phyloP scores from a whole-genome alignment of 2,329 filamentous ascomycete species.

The Dothidotthia symphoricarpi region DNA sequence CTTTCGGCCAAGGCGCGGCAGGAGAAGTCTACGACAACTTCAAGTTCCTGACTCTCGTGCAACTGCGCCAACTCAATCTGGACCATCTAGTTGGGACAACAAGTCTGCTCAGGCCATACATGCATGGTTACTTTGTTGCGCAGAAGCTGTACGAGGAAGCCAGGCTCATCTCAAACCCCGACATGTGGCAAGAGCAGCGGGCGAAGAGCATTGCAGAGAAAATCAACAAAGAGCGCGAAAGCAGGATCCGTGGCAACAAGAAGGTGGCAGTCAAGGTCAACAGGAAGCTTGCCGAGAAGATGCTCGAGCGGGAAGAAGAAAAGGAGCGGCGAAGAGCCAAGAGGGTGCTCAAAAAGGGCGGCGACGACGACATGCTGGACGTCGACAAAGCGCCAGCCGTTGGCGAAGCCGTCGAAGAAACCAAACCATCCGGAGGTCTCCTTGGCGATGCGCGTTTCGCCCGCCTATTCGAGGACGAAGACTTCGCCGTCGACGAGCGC shows the following conservation, averaged over 20 bases:
- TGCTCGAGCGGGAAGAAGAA: constrained; percentile 70
- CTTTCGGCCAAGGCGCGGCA: constrained; percentile 54
- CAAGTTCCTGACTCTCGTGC: constrained; percentile 90
- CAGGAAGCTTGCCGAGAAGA: constrained; percentile 63
- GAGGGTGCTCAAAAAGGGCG: constrained; percentile 57
- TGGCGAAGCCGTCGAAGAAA: constrained; percentile 39
- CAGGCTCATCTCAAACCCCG: constrained; percentile 86
- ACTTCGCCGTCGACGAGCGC: constrained; percentile 87
- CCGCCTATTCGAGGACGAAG: constrained; percentile 86
- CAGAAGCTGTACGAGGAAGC: constrained; percentile 96
- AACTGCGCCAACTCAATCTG: constrained; percentile 81
- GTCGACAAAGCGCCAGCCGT: constrained; percentile 18
- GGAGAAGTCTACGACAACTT: constrained; percentile 96
- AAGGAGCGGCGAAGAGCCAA: constrained; percentile 49
- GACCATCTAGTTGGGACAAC: constrained; percentile 89
- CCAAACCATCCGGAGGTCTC: constrained; percentile 54
- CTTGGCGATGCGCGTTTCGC: constrained; percentile 85
- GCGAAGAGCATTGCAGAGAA: constrained; percentile 90
- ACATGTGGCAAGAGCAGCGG: constrained; percentile 88
- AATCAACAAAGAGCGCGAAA: constrained; percentile 95
- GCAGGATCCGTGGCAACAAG: constrained; percentile 88
- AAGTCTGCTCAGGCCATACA: constrained; percentile 87
- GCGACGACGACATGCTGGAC: constrained; percentile 51
- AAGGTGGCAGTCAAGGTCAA: constrained; percentile 92
- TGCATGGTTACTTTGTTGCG: constrained; percentile 98